Conservation (phyloP, 2,329 filamentous ascomycete genomes). For the Coniosporium tulheliwenetii region DNA sequence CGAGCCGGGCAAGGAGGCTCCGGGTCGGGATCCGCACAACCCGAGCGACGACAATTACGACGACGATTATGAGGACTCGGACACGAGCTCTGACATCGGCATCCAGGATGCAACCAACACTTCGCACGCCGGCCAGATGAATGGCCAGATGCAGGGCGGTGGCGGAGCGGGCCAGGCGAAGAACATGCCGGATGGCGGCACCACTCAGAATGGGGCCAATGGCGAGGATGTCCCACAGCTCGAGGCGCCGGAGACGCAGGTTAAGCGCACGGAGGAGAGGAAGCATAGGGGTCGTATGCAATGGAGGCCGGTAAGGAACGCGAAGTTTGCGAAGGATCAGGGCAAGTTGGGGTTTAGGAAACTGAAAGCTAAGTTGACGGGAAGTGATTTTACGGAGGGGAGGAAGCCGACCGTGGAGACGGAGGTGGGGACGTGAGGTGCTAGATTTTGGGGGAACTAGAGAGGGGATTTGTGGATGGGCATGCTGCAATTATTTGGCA, state of each 20-base stretch:
- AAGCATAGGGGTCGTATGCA: constrained; percentile 89
- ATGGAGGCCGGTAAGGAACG: constrained; percentile 79
- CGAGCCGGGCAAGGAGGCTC: constrained; percentile 38
- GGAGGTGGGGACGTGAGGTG: no score
- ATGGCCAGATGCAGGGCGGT: constrained; percentile 6
- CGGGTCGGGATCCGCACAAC: constrained; percentile 34
- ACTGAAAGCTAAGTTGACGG: constrained; percentile 59
- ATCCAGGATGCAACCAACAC: constrained; percentile 37
- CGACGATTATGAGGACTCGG: constrained; percentile 19
- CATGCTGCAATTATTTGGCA: no score
- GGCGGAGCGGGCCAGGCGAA: background rate
- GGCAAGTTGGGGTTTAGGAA: constrained; percentile 62
- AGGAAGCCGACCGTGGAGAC: constrained; percentile 82
- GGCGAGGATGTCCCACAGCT: background rate
- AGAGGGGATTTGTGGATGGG: no score
- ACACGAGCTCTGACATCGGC: constrained; percentile 36
- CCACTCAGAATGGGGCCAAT: no score
- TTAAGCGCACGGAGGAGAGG: constrained; percentile 57
- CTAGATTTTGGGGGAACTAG: no score
- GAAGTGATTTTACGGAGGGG: constrained; percentile 45
- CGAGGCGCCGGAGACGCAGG: constrained; percentile 21
- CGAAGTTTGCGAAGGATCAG: constrained; percentile 78
- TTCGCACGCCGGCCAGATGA: constrained; percentile 8
- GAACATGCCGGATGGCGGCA: background rate
- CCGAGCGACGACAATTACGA: constrained; percentile 25